phyloP scores from a whole-genome alignment of 495 filamentous ascomycete genomes.

The Hyaloscypha finlandica region DNA sequence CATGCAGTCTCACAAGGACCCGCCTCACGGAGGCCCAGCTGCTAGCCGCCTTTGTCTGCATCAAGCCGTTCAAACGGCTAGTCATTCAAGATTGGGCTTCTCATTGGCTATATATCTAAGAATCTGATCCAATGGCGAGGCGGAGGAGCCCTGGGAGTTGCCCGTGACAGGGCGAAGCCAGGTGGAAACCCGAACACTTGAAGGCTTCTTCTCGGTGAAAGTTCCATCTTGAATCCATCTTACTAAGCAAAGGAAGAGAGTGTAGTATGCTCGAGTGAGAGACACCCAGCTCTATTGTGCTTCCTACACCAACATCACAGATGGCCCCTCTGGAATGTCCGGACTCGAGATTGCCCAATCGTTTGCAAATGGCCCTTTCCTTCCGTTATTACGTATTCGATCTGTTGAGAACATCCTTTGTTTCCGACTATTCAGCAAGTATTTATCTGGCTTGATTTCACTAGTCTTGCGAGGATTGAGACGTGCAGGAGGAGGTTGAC shows the following conservation, averaged over 20 bases:
- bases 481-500: no score
- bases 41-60: not conserved
- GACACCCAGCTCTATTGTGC: no score
- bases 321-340: not conserved
- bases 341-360: not conserved
- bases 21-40: not conserved
- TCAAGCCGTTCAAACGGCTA: not conserved
- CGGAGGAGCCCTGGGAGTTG: not conserved
- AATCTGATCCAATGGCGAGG: not conserved
- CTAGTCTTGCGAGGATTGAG: not conserved
- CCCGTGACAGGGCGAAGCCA: no score
- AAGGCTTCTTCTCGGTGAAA: not conserved
- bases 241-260: not conserved
- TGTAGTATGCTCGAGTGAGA: not conserved
- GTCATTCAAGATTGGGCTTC: not conserved
- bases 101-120: not conserved
- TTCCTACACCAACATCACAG: not conserved
- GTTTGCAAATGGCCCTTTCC: not conserved
- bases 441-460: not conserved
- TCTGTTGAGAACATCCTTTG: not conserved
- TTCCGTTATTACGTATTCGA: not conserved
- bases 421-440: not conserved
- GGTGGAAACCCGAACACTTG: not conserved
- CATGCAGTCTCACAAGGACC: not conserved
- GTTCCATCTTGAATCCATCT: not conserved